These are phyloP conservation scores for Salix caprea DNA, from an alignment of 345 rosid species.

Conservation along the genomic window DNA sequence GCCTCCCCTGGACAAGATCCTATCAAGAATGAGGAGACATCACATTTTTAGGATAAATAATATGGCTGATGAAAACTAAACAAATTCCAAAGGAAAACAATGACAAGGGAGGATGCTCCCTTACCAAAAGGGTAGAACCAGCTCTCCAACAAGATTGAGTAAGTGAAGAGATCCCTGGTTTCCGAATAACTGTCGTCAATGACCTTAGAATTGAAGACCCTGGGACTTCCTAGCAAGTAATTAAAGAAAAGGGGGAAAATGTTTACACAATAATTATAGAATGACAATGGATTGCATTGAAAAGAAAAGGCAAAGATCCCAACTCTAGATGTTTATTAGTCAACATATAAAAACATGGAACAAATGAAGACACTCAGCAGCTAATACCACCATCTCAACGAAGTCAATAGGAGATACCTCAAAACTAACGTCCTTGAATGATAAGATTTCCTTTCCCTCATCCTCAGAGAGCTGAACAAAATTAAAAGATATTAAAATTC, in stretches of 20 bases:
- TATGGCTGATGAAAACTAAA: background rate
- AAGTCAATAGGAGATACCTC: slow-evolving; percentile 45
- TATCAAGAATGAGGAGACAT: slow-evolving; percentile 28
- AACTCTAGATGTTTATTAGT: background rate
- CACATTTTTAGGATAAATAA: background rate
- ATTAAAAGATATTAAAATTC: slow-evolving; percentile 20
- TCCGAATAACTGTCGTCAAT: slow-evolving; percentile 55
- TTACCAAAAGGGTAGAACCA: slow-evolving; percentile 83
- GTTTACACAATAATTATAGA: background rate
- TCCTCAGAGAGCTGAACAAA: slow-evolving; percentile 61
- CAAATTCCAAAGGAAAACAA: slow-evolving; percentile 2
- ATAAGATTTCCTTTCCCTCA: slow-evolving; percentile 62
- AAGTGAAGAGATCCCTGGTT: slow-evolving; percentile 59
- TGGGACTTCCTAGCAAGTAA: slow-evolving; percentile 50
- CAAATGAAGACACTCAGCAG: background rate
- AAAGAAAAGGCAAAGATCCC: background rate
- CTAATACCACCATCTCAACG: background rate
- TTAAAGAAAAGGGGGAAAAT: background rate
- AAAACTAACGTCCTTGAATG: slow-evolving; percentile 52
- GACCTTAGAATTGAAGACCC: slow-evolving; percentile 63
- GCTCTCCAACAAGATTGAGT: slow-evolving; percentile 72
- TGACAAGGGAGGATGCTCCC: slow-evolving; percentile 14
- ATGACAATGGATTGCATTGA: background rate
- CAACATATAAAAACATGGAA: background rate
- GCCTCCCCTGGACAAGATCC: slow-evolving; percentile 76